Percentiles rank a stretch among this genome's conserved stretches.
phyloP scores from a whole-genome alignment of 306 rosid genomes.

The Fagus crenata region DNA sequence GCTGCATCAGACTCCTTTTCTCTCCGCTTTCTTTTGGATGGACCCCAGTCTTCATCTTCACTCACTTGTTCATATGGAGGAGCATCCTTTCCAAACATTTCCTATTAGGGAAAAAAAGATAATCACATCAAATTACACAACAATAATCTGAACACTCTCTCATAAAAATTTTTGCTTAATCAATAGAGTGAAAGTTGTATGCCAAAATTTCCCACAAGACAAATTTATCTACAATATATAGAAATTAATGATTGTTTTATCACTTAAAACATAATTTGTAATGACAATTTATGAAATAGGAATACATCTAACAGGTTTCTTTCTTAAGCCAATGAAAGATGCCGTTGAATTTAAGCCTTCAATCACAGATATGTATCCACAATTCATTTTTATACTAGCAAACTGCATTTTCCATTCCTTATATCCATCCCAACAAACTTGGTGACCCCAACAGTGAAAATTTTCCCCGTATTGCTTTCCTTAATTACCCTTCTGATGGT shows the following conservation, averaged over 20 bases:
- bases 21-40: conserved; percentile 62
- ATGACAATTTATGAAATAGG: conserved; percentile 9
- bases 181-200: not conserved
- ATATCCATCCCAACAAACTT: not conserved
- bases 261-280: not conserved
- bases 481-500: not conserved
- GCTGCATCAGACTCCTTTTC: conserved; percentile 83
- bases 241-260: not conserved
- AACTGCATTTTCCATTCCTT: not conserved
- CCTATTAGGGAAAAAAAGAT: conserved; percentile 41
- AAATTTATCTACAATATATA: not conserved
- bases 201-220: not conserved
- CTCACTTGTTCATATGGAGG: conserved; percentile 62
- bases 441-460: not conserved
- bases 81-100: conserved; percentile 92
- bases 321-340: conserved; percentile 10
- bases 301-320: conserved; percentile 7
- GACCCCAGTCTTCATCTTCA: conserved; percentile 98
- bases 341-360: not conserved
- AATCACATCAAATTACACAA: conserved; percentile 12
- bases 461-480: not conserved
- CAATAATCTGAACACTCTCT: conserved; percentile 7
- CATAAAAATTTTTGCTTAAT: not conserved
- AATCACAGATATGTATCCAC: not conserved
- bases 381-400: not conserved